These are phyloP conservation scores for Epichloe glyceriae DNA, from an alignment of 2,329 filamentous ascomycete genomes.

Conservation along the genomic window DNA sequence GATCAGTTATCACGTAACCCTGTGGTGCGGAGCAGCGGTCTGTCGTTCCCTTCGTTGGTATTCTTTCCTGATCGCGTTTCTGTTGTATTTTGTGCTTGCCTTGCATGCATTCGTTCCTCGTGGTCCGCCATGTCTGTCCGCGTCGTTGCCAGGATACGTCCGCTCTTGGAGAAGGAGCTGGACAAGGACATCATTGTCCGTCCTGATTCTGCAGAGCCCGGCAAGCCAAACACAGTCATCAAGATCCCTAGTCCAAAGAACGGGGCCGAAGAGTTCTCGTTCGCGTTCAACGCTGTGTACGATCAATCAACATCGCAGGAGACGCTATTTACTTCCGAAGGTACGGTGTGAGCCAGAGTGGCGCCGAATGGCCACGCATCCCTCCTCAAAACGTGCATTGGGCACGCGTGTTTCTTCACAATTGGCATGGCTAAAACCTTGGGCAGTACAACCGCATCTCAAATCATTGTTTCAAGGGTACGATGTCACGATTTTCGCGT, in stretches of 20 bases:
- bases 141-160: constrained; percentile 83
- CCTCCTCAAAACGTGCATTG: background rate
- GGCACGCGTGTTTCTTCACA: background rate
- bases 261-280: constrained; percentile 78
- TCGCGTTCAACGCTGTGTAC: constrained; percentile 90
- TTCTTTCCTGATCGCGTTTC: constrained; percentile 2
- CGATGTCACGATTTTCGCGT: constrained; percentile 82
- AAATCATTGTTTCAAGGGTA: constrained; percentile 86
- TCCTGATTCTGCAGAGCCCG: constrained; percentile 48
- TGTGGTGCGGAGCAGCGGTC: background rate
- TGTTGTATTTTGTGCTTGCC: constrained; percentile 7
- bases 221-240: constrained; percentile 54
- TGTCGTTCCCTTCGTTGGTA: background rate
- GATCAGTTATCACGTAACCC: background rate
- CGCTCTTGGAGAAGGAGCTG: constrained; percentile 71
- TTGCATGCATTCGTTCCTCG: constrained; percentile 7
- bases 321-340: constrained; percentile 78
- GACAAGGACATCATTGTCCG: constrained; percentile 79
- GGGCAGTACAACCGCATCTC: constrained; percentile 68
- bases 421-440: constrained; percentile 13
- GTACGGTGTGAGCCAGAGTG: constrained; percentile 31
- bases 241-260: constrained; percentile 93
- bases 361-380: background rate
- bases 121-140: constrained; percentile 48
- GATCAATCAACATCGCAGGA: constrained; percentile 70